Percentiles rank a stretch among this genome's conserved stretches.
These are phyloP conservation scores for Schwanniomyces etchellsii DNA, from an alignment of 1,139 yeast species.

Conservation along the genomic window DNA sequence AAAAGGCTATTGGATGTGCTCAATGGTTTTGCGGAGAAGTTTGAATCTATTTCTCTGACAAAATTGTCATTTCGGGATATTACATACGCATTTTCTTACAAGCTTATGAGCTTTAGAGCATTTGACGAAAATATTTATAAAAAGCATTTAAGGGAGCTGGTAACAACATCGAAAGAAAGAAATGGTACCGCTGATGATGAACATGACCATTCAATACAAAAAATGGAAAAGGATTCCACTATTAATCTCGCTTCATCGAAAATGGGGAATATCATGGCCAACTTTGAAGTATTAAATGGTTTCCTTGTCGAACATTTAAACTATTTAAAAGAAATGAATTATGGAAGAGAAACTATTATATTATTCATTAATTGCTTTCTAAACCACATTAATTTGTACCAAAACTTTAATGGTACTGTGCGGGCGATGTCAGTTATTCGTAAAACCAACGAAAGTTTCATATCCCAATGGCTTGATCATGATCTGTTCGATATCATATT, in stretches of 20 bases:
- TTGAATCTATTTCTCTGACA: constrained; percentile 6
- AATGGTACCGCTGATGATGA: background rate
- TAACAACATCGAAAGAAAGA: background rate
- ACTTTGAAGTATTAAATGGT: constrained; percentile 16
- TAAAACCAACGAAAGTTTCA: constrained; percentile 12
- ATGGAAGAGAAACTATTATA: constrained; percentile 16
- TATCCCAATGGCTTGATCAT: constrained; percentile 19
- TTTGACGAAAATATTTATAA: constrained; percentile 19
- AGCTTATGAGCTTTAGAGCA: constrained; percentile 21
- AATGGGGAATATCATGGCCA: constrained; percentile 30
- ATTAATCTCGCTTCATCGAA: constrained; percentile 16
- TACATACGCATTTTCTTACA: constrained; percentile 23
- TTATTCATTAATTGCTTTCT: constrained; percentile 34
- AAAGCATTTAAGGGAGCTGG: constrained; percentile 4
- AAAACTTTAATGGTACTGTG: constrained; percentile 30
- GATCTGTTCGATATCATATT: constrained; percentile 30
- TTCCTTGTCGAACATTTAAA: constrained; percentile 22
- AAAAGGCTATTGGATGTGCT: constrained; percentile 28
- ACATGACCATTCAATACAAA: background rate
- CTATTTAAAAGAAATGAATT: constrained; percentile 15
- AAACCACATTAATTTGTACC: constrained; percentile 30
- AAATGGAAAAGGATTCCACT: constrained; percentile 14
- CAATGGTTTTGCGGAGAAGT: constrained; percentile 18
- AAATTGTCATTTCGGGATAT: constrained; percentile 25
- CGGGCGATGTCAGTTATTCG: constrained; percentile 18